A percentile compares a stretch with the other conserved stretches of the same genome.
These are phyloP conservation scores for Aspergillus latus DNA, from an alignment of 2,329 filamentous ascomycete species.

Conservation along the genomic window DNA sequence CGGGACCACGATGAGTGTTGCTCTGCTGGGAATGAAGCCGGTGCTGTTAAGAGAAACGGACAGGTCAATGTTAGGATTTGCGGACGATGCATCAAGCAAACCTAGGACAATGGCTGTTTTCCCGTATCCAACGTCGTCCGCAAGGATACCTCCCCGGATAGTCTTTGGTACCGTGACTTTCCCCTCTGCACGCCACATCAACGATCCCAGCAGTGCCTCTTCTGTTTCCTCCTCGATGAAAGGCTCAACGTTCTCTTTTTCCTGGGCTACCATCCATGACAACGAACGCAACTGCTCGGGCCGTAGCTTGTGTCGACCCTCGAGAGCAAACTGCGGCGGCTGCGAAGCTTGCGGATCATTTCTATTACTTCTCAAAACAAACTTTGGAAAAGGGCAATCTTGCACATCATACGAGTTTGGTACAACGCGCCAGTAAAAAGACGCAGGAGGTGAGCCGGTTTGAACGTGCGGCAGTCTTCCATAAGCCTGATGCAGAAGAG, in stretches of 20 bases:
- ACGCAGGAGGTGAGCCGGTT: slow-evolving; percentile 14
- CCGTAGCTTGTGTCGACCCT: slow-evolving; percentile 38
- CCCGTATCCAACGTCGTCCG: slow-evolving; percentile 65
- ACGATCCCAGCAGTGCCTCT: slow-evolving; percentile 51
- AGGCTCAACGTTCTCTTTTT: slow-evolving; percentile 37
- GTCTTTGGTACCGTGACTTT: slow-evolving; percentile 33
- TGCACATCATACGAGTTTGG: slow-evolving; percentile 44
- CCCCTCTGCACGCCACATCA: slow-evolving; percentile 61
- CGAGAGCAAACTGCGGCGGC: slow-evolving; percentile 35
- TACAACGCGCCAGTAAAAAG: slow-evolving; percentile 48
- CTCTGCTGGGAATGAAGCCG: slow-evolving; percentile 48
- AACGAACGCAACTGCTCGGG: slow-evolving; percentile 57
- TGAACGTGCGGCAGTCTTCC: slow-evolving; percentile 24
- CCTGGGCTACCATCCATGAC: slow-evolving; percentile 60
- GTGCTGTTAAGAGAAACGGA: slow-evolving; percentile 8
- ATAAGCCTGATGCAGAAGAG: slow-evolving; percentile 38
- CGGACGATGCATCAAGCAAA: slow-evolving; percentile 52
- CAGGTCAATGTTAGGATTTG: slow-evolving; percentile 19
- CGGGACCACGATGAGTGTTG: slow-evolving; percentile 62
- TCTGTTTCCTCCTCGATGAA: slow-evolving; percentile 59
- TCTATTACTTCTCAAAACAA: slow-evolving; percentile 48
- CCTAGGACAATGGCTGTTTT: slow-evolving; percentile 64
- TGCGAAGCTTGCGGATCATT: slow-evolving; percentile 32
- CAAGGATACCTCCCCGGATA: slow-evolving; percentile 61
- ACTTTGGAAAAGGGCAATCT: slow-evolving; percentile 37